A percentile compares a stretch with the other conserved stretches of the same genome.
Evolutionary conservation across 805 yeast species (phyloP).

Genomic region (Zygosaccharomyces bailii): DNA sequence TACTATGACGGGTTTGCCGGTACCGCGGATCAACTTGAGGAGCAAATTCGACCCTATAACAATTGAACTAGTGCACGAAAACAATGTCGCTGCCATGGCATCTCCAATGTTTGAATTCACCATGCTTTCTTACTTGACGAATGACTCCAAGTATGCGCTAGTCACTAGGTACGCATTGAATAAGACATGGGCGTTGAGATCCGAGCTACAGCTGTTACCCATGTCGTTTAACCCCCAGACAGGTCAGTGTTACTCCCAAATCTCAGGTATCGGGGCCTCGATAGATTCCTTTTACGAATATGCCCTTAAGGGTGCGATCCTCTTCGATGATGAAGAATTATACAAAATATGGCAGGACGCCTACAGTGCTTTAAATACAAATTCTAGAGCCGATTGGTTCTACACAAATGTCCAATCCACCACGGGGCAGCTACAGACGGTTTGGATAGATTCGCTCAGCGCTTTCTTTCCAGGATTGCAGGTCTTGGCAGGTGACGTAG

Average conservation of each 20-base stretch:
- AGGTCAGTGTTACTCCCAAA: constrained; percentile 52
- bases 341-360: constrained; percentile 56
- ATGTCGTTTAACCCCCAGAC: constrained; percentile 66
- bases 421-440: constrained; percentile 47
- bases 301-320: constrained; percentile 69
- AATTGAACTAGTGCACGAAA: constrained; percentile 49
- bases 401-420: constrained; percentile 54
- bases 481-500: constrained; percentile 71
- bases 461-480: constrained; percentile 89
- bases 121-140: constrained; percentile 67
- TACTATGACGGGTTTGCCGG: constrained; percentile 62
- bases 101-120: constrained; percentile 80
- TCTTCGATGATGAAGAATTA: constrained; percentile 60
- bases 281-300: constrained; percentile 89
- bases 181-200: constrained; percentile 66
- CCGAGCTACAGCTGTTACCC: constrained; percentile 63
- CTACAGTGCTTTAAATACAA: constrained; percentile 54
- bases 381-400: constrained; percentile 50
- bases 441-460: constrained; percentile 82
- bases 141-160: constrained; percentile 65
- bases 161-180: constrained; percentile 60
- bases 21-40: constrained; percentile 71
- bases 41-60: constrained; percentile 50
- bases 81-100: constrained; percentile 86
- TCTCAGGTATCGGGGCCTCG: constrained; percentile 87